Percentiles rank a stretch among this genome's conserved stretches.
These are phyloP conservation scores for Colletotrichum scovillei DNA, from an alignment of 2,329 filamentous ascomycete species.

Conservation along the genomic window DNA sequence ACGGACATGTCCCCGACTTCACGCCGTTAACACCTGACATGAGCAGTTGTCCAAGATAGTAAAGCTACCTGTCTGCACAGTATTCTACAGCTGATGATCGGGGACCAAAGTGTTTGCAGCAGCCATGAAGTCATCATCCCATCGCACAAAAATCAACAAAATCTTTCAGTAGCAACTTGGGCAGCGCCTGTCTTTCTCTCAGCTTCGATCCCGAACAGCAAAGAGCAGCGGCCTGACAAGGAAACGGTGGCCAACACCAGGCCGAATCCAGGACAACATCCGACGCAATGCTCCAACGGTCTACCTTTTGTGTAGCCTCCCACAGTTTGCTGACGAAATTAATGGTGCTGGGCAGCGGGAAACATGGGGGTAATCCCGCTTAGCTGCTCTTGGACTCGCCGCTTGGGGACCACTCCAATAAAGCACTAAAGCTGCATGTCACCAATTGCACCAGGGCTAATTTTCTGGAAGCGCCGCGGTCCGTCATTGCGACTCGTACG, in stretches of 20 bases:
- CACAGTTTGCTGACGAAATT: constrained; percentile 28
- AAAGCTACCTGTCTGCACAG: not conserved
- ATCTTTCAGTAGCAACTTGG: not conserved
- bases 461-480: constrained; percentile 21
- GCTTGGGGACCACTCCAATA: constrained; percentile 19
- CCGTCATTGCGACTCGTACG: constrained; percentile 22
- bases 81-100: not conserved
- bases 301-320: constrained; percentile 4
- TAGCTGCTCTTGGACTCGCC: constrained; percentile 27
- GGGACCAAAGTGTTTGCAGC: not conserved
- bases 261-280: constrained; percentile 31
- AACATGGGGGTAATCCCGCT: constrained; percentile 28
- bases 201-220: constrained; percentile 1
- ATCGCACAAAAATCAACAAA: not conserved
- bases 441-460: constrained; percentile 29
- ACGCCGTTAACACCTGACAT: constrained; percentile 1
- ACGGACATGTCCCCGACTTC: constrained; percentile 6
- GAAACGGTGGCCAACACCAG: constrained; percentile 28
- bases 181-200: not conserved
- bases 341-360: constrained; percentile 22
- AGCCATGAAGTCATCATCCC: not conserved
- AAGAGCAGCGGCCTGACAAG: constrained; percentile 14
- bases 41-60: not conserved
- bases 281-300: constrained; percentile 29
- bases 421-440: constrained; percentile 35